Evolutionary conservation across 495 filamentous ascomycete genomes (phyloP).

Genomic region (Hypoxylon perforatum): DNA sequence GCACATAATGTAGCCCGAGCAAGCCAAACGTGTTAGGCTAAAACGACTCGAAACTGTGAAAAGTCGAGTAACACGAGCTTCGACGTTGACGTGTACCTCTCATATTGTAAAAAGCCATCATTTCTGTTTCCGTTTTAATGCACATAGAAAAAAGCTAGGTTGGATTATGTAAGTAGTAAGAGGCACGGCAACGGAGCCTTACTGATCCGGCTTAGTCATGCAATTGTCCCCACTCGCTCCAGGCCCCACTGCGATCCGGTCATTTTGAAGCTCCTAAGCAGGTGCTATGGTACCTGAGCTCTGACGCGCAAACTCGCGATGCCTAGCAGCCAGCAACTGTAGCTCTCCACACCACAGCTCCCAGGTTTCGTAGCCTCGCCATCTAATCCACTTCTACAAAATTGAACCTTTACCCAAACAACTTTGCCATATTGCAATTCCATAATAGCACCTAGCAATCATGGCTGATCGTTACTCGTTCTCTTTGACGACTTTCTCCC

Average conservation of each 20-base stretch:
- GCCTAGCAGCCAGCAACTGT: slow-evolving; percentile 35
- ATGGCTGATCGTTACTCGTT: slow-evolving; percentile 99
- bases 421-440: slow-evolving; percentile 10
- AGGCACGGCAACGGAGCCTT: background rate
- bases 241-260: background rate
- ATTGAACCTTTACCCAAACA: slow-evolving; percentile 2
- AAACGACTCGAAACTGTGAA: background rate
- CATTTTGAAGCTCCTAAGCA: slow-evolving; percentile 8
- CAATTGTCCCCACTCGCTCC: background rate
- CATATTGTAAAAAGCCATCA: background rate
- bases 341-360: slow-evolving; percentile 42
- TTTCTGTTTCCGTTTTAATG: background rate
- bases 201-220: slow-evolving; percentile 7
- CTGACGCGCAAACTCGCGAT: slow-evolving; percentile 46
- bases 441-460: slow-evolving; percentile 35
- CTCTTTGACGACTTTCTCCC: slow-evolving; percentile 99
- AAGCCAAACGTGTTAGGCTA: slow-evolving; percentile 8
- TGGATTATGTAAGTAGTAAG: slow-evolving; percentile 18
- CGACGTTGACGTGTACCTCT: slow-evolving; percentile 23
- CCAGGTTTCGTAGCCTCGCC: slow-evolving; percentile 33
- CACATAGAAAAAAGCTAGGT: slow-evolving; percentile 1
- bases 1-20: background rate
- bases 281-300: slow-evolving; percentile 30
- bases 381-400: slow-evolving; percentile 26
- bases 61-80: slow-evolving; percentile 6